Evolutionary conservation across 768 basidiomycete species (phyloP).

Genomic region (Austroboletus festivus): DNA sequence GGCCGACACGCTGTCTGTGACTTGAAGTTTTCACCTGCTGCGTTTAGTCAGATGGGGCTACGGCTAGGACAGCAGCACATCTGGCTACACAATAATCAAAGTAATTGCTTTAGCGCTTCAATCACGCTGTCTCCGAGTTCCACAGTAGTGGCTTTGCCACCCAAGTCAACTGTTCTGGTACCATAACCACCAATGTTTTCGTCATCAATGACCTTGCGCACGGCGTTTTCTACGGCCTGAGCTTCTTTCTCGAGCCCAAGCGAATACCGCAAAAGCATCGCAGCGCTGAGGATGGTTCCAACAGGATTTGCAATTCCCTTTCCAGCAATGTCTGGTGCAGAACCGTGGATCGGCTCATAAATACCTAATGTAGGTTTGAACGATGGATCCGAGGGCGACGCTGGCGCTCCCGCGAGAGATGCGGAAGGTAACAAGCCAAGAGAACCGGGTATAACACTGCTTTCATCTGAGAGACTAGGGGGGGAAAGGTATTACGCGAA

Average conservation of each 20-base stretch:
- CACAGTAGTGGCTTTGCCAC: slow-evolving; percentile 69
- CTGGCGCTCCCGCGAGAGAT: slow-evolving; percentile 88
- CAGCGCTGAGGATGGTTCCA: slow-evolving; percentile 91
- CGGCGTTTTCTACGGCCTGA: slow-evolving; percentile 83
- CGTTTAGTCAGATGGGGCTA: background rate
- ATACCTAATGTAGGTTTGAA: slow-evolving; percentile 82
- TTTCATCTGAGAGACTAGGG: slow-evolving; percentile 87
- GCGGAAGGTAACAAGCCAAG: slow-evolving; percentile 95
- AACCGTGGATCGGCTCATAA: slow-evolving; percentile 97
- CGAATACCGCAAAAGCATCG: slow-evolving; percentile 92
- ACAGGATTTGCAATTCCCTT: slow-evolving; percentile 92
- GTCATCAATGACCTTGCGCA: slow-evolving; percentile 81
- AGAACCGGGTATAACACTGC: slow-evolving; percentile 96
- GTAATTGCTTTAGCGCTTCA: slow-evolving; percentile 58
- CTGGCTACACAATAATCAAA: slow-evolving; percentile 34
- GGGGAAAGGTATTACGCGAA: background rate
- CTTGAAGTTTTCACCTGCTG: background rate
- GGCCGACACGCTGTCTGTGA: too few relatives aligned
- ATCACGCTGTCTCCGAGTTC: slow-evolving; percentile 85
- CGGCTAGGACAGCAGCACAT: too few relatives aligned
- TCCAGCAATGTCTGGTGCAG: slow-evolving; percentile 94
- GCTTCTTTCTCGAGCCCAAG: slow-evolving; percentile 86
- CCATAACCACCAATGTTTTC: slow-evolving; percentile 68
- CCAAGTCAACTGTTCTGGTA: slow-evolving; percentile 81
- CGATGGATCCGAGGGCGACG: slow-evolving; percentile 44